Conservation (phyloP, 2,329 filamentous ascomycete genomes). For the Aureobasidium zeae region DNA sequence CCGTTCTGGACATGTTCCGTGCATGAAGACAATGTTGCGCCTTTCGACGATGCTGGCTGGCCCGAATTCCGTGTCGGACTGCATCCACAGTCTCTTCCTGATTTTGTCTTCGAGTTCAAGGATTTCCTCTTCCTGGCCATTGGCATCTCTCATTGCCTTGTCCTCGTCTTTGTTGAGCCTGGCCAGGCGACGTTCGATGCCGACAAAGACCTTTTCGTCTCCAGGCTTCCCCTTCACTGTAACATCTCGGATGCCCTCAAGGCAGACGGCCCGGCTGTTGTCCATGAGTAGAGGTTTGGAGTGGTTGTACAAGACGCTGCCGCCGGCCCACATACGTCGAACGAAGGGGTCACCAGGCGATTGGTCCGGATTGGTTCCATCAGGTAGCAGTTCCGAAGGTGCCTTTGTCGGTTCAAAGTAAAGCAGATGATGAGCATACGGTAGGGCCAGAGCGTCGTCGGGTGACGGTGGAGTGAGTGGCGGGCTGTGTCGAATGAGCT, state of each 20-base stretch:
- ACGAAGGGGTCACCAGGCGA: constrained; percentile 62
- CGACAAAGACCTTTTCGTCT: constrained; percentile 51
- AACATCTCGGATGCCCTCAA: constrained; percentile 41
- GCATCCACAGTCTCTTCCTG: constrained; percentile 35
- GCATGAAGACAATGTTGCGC: constrained; percentile 57
- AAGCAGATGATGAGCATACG: constrained; percentile 69
- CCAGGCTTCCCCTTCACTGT: constrained; percentile 42
- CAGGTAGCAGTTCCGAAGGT: constrained; percentile 55
- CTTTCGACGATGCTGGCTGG: constrained; percentile 46
- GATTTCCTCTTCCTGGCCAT: constrained; percentile 3
- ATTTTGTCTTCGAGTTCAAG: constrained; percentile 26
- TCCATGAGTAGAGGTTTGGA: constrained; percentile 27
- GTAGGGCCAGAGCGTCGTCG: constrained; percentile 33
- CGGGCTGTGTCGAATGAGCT: too few species aligned
- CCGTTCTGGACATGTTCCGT: constrained; percentile 36
- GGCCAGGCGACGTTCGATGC: constrained; percentile 46
- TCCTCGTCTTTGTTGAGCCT: constrained; percentile 23
- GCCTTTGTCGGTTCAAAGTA: constrained; percentile 71
- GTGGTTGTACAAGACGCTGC: constrained; percentile 51
- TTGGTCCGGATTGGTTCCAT: constrained; percentile 78
- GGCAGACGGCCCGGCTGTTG: constrained; percentile 34
- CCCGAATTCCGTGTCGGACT: constrained; percentile 34
- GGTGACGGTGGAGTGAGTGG: constrained; percentile 27
- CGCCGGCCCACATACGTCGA: constrained; percentile 83
- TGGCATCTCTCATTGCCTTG: constrained; percentile 24